Base-by-base conservation (phyloP, 1,284 basidiomycete species). In the Microstroma glucosiphilum region DNA sequence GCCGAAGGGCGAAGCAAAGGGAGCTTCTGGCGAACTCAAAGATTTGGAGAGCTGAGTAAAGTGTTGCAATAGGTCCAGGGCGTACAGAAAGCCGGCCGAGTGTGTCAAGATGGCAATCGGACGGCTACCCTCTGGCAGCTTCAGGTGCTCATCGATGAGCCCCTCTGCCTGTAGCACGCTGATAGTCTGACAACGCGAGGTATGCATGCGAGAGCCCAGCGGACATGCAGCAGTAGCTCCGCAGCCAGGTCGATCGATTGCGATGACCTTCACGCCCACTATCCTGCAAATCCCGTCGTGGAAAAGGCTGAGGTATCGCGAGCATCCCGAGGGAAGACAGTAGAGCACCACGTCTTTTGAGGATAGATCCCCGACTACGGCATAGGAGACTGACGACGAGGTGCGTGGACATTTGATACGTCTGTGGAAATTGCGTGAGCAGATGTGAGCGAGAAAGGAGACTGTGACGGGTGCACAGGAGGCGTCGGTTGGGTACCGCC, bases 201-300 rank as follows among this genome's bases (percentile, higher is more conserved):
- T n/a, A 9, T 30, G 23, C 58, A 60, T 58, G 11, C 58, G 43
- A 13, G 57, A 56, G 1, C n/a, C 13, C 21, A 49, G 15, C 17
- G 40, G 25, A 56, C 58, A 60, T 15, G 49, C n/a, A 21, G 53
- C 17, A n/a, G 41, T 60, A 17, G 53, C 58, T 56, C 58, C 58
- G 9, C 53, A 11, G 9, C 58, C 58, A 23, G 58, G 58, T 58
- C 58, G 58, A 56, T 60, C 58, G 23, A 60, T 60, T 7, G 58
- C 43, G n/a, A 60, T 26, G 48, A 60, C 8, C 25, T 54, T 21
- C 6, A 54, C 26, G 51, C 51, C 21, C 17, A 26, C 51, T 25
- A 23, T 7, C 13, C 51, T 19, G 13, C 21, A 21, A 21, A 54
- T 54, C 13, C 51, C 51, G 25, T 26, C 51, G 17, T 11, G 15